Evolutionary conservation across 202 grass and related monocot genomes (phyloP).

Genomic region (Saccharum hybrid): DNA sequence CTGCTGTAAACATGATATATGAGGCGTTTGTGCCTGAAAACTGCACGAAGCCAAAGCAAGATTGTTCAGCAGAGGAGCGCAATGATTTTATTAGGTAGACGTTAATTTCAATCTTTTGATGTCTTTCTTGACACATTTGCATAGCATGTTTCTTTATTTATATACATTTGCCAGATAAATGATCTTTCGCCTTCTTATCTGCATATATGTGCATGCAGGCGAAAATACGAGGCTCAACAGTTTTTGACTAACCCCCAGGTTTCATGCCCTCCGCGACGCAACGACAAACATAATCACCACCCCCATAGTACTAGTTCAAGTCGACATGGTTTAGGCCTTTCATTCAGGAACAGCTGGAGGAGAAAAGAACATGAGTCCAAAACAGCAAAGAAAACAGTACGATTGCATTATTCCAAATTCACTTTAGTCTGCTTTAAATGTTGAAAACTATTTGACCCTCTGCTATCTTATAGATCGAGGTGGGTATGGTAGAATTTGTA

Average conservation of each 20-base stretch:
- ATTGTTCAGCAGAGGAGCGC: slow-evolving; percentile 78
- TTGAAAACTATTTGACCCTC: slow-evolving; percentile 26
- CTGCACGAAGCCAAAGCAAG: slow-evolving; percentile 68
- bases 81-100: slow-evolving; percentile 81
- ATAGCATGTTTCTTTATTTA: background rate
- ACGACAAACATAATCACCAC: slow-evolving; percentile 49
- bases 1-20: slow-evolving; percentile 72
- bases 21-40: slow-evolving; percentile 82
- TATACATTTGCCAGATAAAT: slow-evolving; percentile 18
- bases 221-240: slow-evolving; percentile 87
- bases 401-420: slow-evolving; percentile 5
- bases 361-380: slow-evolving; percentile 80
- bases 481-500: slow-evolving; percentile 95
- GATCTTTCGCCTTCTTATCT: slow-evolving; percentile 33
- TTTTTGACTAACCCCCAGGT: slow-evolving; percentile 63
- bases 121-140: background rate
- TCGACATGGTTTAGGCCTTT: slow-evolving; percentile 65
- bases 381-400: slow-evolving; percentile 71
- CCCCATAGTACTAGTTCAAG: slow-evolving; percentile 53
- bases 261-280: slow-evolving; percentile 39
- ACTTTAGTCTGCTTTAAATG: slow-evolving; percentile 11
- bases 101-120: slow-evolving; percentile 20
- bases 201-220: slow-evolving; percentile 51
- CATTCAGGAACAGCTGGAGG: slow-evolving; percentile 92
- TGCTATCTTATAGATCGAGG: slow-evolving; percentile 52